Percentiles rank a stretch among this genome's conserved stretches.
phyloP scores from a whole-genome alignment of 768 basidiomycete genomes.

The Tulasnella sp. region DNA sequence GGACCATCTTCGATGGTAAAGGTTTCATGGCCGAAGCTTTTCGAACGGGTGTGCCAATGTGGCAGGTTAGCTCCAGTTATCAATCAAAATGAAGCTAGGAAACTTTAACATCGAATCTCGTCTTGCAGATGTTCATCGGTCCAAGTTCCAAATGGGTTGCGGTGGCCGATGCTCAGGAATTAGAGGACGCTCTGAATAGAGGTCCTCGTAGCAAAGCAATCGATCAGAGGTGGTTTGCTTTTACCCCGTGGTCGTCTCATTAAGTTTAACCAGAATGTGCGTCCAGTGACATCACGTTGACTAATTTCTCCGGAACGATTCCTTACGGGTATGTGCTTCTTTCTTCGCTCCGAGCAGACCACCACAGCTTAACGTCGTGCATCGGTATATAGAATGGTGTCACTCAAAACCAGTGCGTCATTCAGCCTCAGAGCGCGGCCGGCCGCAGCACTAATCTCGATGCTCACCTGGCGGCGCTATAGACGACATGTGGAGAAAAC shows the following conservation, averaged over 20 bases:
- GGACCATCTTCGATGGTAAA: not conserved
- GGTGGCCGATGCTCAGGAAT: not conserved
- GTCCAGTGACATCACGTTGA: not conserved
- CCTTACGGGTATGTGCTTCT: no score
- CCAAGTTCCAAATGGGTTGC: not conserved
- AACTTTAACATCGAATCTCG: not conserved
- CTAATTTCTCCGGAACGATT: not conserved
- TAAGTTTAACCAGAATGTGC: no score
- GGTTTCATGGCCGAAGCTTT: not conserved
- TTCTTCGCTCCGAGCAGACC: no score
- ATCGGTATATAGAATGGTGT: not conserved
- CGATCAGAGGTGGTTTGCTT: not conserved
- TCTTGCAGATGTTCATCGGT: slow-evolving; percentile 1
- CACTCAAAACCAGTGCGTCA: not conserved
- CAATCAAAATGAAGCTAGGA: no score
- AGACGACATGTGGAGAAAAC: slow-evolving; percentile 6
- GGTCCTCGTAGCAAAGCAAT: not conserved
- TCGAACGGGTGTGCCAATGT: not conserved
- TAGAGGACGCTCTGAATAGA: not conserved
- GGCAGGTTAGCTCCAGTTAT: no score
- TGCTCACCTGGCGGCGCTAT: not conserved
- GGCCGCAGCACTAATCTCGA: not conserved
- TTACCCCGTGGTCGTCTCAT: no score
- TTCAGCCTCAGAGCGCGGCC: not conserved
- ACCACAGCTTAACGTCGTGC: no score